These are phyloP conservation scores for Cydonia oblonga DNA, from an alignment of 331 rosid genomes.

Conservation along the genomic window DNA sequence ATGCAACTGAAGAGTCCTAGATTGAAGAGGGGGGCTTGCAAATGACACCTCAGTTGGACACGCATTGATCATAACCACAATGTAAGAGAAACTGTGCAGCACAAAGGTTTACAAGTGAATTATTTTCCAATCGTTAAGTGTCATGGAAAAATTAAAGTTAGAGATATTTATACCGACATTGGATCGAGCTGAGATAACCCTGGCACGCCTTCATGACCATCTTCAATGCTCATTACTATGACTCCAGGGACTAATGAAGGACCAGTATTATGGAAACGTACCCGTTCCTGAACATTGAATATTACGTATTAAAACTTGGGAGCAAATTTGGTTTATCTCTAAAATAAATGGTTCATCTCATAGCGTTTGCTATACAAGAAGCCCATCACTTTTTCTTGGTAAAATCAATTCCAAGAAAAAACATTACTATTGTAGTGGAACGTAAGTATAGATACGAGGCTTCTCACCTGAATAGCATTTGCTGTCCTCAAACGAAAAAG, in stretches of 20 bases:
- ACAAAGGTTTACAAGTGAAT: slow-evolving; percentile 13
- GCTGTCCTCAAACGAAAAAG: slow-evolving; percentile 78
- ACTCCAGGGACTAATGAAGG: slow-evolving; percentile 48
- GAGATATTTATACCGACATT: slow-evolving; percentile 38
- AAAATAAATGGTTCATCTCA: not conserved
- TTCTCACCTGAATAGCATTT: slow-evolving; percentile 67
- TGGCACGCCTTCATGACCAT: slow-evolving; percentile 59
- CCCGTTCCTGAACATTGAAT: slow-evolving; percentile 42
- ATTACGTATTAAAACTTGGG: not conserved
- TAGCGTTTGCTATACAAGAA: not conserved
- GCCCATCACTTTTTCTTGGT: not conserved
- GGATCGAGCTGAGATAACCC: slow-evolving; percentile 87
- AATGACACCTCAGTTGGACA: slow-evolving; percentile 61
- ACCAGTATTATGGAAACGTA: slow-evolving; percentile 75
- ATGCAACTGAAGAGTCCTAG: slow-evolving; percentile 61
- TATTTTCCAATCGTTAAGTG: not conserved
- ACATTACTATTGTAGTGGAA: not conserved
- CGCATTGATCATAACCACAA: slow-evolving; percentile 65
- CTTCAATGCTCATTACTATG: slow-evolving; percentile 93
- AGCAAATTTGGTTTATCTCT: not conserved
- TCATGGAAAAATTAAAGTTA: slow-evolving; percentile 9
- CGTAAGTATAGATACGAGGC: not conserved
- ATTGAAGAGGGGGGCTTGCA: slow-evolving; percentile 33
- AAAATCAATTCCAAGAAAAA: not conserved
- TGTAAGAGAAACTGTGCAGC: slow-evolving; percentile 52